Conservation (phyloP, 2,329 filamentous ascomycete genomes). For the Beauveria sp. region DNA sequence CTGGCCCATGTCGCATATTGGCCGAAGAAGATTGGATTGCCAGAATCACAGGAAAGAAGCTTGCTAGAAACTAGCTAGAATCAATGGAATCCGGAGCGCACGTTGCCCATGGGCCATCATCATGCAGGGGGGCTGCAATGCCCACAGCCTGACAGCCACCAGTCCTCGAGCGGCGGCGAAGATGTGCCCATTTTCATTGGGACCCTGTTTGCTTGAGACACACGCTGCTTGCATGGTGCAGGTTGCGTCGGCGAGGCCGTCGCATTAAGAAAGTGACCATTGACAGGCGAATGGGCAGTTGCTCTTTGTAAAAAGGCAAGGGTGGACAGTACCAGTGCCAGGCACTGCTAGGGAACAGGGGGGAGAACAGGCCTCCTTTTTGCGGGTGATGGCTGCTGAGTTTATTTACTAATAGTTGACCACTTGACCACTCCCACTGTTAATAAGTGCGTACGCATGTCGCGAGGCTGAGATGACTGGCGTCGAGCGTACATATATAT, state of each 20-base stretch:
- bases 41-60: not conserved
- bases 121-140: not conserved
- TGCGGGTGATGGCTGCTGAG: not conserved
- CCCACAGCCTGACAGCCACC: not conserved
- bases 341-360: too few relatives aligned
- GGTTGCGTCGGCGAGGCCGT: conserved; percentile 5
- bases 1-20: not conserved
- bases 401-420: not conserved
- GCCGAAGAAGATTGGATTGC: not conserved
- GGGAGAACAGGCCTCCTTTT: not conserved
- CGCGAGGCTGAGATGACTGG: conserved; percentile 6
- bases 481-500: not conserved
- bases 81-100: not conserved
- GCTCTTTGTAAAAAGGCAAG: too few relatives aligned
- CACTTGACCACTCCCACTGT: too few relatives aligned
- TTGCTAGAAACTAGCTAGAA: not conserved
- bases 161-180: not conserved
- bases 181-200: not conserved
- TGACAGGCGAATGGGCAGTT: not conserved
- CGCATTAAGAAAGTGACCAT: not conserved
- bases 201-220: conserved; percentile 2
- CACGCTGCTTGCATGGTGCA: not conserved
- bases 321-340: too few relatives aligned
- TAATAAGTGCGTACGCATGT: too few relatives aligned
- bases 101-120: not conserved